phyloP scores from a whole-genome alignment of 208 protist genomes.

The Endotrypanum monterogeii region DNA sequence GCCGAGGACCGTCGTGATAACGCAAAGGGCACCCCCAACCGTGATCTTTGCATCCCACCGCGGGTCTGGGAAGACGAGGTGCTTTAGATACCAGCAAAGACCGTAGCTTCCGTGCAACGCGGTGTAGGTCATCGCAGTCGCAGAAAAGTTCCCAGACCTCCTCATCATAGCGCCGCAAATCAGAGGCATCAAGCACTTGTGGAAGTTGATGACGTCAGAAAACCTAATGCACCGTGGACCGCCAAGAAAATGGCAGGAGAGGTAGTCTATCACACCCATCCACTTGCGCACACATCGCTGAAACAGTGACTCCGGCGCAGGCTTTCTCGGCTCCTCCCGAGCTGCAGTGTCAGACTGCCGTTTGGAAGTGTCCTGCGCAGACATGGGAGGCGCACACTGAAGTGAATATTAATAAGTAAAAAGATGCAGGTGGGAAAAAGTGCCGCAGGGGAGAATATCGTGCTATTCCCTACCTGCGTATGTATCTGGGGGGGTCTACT shows the following conservation, averaged over 20 bases:
- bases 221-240: conserved; percentile 68
- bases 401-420: background rate
- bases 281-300: conserved; percentile 39
- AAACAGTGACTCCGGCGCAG: conserved; percentile 16
- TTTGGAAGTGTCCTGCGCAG: background rate
- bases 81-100: conserved; percentile 89
- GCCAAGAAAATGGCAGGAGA: conserved; percentile 53
- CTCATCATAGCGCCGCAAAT: conserved; percentile 73
- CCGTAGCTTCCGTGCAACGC: conserved; percentile 89
- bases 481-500: too few relatives aligned
- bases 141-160: conserved; percentile 63
- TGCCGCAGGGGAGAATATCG: background rate
- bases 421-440: background rate
- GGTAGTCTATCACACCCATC: conserved; percentile 46
- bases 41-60: conserved; percentile 79
- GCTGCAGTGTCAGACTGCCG: background rate
- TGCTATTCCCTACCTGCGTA: background rate
- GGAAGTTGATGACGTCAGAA: conserved; percentile 80
- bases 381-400: background rate
- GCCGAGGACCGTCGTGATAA: conserved; percentile 53
- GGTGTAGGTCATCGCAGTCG: conserved; percentile 85
- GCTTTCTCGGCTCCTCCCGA: background rate
- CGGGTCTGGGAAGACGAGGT: conserved; percentile 78
- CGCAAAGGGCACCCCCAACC: conserved; percentile 46
- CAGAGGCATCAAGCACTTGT: conserved; percentile 76